phyloP scores from a whole-genome alignment of 2,329 filamentous ascomycete genomes.

The Claviceps fusiformis region DNA sequence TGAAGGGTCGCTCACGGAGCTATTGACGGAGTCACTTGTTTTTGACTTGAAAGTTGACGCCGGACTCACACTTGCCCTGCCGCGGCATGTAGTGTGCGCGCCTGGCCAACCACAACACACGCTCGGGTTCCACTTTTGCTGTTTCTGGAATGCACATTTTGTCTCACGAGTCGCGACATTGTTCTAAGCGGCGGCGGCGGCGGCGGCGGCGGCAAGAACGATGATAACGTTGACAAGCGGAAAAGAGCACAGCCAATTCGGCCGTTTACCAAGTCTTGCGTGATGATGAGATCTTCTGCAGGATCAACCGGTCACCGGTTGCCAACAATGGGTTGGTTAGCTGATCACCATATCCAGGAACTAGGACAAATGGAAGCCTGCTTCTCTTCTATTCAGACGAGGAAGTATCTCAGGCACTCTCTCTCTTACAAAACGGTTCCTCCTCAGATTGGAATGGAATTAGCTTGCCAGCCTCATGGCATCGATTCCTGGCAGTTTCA shows the following conservation, averaged over 20 bases:
- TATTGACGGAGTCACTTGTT: not conserved
- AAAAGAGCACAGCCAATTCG: not conserved
- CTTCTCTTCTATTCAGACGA: not conserved
- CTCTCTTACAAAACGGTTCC: not conserved
- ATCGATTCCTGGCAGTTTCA: not conserved
- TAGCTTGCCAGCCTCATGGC: not conserved
- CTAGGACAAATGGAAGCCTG: no score
- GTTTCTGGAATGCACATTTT: slow-evolving; percentile 6
- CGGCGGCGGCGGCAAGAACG: not conserved
- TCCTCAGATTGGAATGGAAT: not conserved
- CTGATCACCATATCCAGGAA: no score
- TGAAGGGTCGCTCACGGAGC: not conserved
- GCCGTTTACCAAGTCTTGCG: not conserved
- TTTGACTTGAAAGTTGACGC: no score
- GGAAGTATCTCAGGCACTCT: not conserved
- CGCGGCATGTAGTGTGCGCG: slow-evolving; percentile 7
- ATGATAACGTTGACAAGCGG: not conserved
- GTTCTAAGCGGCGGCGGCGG: not conserved
- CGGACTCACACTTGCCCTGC: not conserved
- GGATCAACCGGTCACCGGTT: no score
- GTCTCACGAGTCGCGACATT: not conserved
- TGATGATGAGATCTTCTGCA: no score
- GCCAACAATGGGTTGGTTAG: no score
- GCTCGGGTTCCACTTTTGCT: not conserved
- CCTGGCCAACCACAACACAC: slow-evolving; percentile 1